Conservation (phyloP, 176 grass and related monocot genomes). For the Oryza punctata region DNA sequence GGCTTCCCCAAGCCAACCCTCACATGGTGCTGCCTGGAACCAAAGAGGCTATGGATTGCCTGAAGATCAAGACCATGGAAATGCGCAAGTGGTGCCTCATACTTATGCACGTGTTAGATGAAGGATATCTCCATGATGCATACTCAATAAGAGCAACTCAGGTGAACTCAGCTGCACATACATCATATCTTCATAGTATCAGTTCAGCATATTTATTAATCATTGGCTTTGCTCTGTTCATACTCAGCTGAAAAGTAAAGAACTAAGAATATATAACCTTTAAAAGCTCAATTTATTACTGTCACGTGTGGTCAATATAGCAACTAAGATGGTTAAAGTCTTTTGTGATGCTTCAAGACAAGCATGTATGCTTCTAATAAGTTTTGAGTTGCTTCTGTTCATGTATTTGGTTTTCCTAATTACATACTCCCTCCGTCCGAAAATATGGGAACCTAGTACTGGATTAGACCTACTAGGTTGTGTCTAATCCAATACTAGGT, state of each 20-base stretch:
- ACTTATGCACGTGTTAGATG: background rate
- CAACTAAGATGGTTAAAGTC: background rate
- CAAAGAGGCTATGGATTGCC: background rate
- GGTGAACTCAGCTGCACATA: background rate
- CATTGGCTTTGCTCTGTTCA: too few relatives aligned
- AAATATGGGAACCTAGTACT: too few relatives aligned
- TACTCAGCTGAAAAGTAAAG: background rate
- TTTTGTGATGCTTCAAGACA: too few relatives aligned
- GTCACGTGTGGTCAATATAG: background rate
- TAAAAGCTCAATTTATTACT: background rate
- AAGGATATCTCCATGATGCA: background rate
- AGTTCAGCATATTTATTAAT: too few relatives aligned
- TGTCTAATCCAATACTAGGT: too few relatives aligned
- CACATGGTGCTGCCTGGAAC: conserved; percentile 20
- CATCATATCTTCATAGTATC: too few relatives aligned
- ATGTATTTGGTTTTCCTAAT: too few relatives aligned
- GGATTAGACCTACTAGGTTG: too few relatives aligned
- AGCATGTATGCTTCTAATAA: too few relatives aligned
- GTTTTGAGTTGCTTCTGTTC: too few relatives aligned
- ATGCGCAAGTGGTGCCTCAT: background rate
- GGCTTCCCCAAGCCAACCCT: background rate
- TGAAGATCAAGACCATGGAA: background rate
- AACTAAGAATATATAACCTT: background rate
- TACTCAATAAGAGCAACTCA: background rate
- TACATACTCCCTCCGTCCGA: too few relatives aligned